Base-by-base conservation (phyloP, 805 yeast species). In the Pichia kluyveri region DNA sequence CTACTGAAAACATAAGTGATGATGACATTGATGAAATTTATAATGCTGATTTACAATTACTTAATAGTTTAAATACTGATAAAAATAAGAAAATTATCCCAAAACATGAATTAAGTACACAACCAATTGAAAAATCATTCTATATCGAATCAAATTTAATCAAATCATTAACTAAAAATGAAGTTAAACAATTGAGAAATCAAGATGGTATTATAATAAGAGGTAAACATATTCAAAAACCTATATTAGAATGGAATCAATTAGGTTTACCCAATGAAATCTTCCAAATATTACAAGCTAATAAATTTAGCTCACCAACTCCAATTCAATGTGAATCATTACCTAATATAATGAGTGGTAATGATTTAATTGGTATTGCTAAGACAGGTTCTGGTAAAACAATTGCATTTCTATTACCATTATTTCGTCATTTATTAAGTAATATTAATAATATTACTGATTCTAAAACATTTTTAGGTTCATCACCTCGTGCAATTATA, bases 301-400 rank as follows among this genome's bases (percentile, higher is more conserved):
- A 83, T 10, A 62, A 70, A 8, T 90, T 78, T 60, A 69, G 64
- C 0, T 60, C 66, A 2, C 96, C 98, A 1, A 86, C 97, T 0
- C 78, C 96, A 0, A 88, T 93, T 47, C 99, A 93, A 63, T 73
- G 89, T 0, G 96, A 89, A 58, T 89, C 96, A 0, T 71, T 90
- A 23, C 98, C 99, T 0, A 84, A 89, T 0, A 79, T 89, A 19
- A 86, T 91, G 95, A 71, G 82, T 2, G 98, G 98, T 0, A 66
- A 84, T 43, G 98, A 93, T 66, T 78, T 91, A 8, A 83, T 93
- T 42, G 97, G 96, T 7, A 83, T 93, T 19, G 98, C 99, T 0
- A 88, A 89, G 54, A 93, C 99, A 0, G 99, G 99, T 0, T 86
- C 96, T 0, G 99, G 99, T 4, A 93, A 93, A 61, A 93, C 99